Evolutionary conservation across 2,329 filamentous ascomycete genomes (phyloP).

Genomic region (Nemania diffusa): DNA sequence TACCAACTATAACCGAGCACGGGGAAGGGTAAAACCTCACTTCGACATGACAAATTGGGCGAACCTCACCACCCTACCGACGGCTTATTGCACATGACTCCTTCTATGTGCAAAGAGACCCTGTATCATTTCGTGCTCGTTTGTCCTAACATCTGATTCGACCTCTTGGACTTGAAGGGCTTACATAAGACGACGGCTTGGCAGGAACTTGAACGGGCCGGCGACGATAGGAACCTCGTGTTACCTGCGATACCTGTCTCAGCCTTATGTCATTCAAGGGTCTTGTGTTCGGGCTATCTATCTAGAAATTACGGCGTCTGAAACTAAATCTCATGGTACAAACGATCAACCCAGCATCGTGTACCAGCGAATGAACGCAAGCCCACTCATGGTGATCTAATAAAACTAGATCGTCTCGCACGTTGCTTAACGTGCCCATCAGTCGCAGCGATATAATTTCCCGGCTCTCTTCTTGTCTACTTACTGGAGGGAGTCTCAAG

Average conservation of each 20-base stretch:
- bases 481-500: not conserved
- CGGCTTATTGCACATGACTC: conserved; percentile 9
- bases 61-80: not conserved
- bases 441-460: not conserved
- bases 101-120: conserved; percentile 9
- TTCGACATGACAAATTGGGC: conserved; percentile 17
- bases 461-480: not conserved
- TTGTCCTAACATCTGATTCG: not conserved
- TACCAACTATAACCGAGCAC: conserved; percentile 2
- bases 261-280: conserved; percentile 24
- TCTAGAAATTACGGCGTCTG: not conserved
- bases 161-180: conserved; percentile 6
- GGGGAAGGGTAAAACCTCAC: conserved; percentile 1
- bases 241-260: conserved; percentile 20
- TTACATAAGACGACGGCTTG: conserved; percentile 32
- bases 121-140: not conserved
- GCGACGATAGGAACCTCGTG: conserved; percentile 15
- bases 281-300: not conserved
- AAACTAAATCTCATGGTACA: not conserved
- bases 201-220: conserved; percentile 12
- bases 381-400: not conserved
- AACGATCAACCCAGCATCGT: not conserved
- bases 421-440: conserved; percentile 2
- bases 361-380: not conserved
- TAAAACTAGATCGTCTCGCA: not conserved